These are phyloP conservation scores for Parietaria judaica DNA, from an alignment of 306 rosid genomes.

Conservation along the genomic window DNA sequence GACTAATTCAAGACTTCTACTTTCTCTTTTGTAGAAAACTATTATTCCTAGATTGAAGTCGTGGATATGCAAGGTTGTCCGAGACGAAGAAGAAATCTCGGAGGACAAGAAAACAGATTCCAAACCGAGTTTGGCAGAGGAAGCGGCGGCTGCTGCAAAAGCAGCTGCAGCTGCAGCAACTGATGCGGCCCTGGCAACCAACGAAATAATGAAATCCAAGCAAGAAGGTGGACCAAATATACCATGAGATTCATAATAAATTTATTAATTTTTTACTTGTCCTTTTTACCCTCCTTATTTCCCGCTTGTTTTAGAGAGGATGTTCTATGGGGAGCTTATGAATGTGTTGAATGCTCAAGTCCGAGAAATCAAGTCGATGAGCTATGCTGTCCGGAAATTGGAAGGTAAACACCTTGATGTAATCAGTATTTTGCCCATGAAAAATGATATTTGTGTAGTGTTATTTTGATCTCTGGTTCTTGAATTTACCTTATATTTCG, in stretches of 20 bases:
- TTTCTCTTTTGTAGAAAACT: constrained; percentile 51
- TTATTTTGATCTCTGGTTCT: not conserved
- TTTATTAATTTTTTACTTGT: constrained; percentile 2
- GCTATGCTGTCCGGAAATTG: constrained; percentile 56
- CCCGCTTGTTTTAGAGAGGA: constrained; percentile 46
- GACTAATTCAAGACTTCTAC: constrained; percentile 2
- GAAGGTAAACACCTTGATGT: constrained; percentile 55
- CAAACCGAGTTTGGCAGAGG: constrained; percentile 70
- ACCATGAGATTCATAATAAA: constrained; percentile 1
- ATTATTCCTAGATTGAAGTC: constrained; percentile 79
- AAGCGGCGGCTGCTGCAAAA: constrained; percentile 81
- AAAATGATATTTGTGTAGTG: not conserved
- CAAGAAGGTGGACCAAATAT: constrained; percentile 50
- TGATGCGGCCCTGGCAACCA: constrained; percentile 85
- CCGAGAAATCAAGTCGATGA: constrained; percentile 88
- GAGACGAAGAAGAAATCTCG: constrained; percentile 47
- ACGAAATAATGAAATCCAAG: constrained; percentile 65
- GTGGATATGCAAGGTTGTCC: constrained; percentile 81
- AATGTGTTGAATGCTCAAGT: constrained; percentile 61
- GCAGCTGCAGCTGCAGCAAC: constrained; percentile 95
- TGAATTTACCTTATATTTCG: not conserved
- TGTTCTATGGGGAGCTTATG: constrained; percentile 44
- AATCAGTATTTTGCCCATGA: not conserved
- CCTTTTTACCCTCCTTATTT: constrained; percentile 16
- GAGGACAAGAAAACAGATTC: constrained; percentile 25